Base-by-base conservation (phyloP, 2,329 filamentous ascomycete genomes). In the Neonectria neomacrospora region DNA sequence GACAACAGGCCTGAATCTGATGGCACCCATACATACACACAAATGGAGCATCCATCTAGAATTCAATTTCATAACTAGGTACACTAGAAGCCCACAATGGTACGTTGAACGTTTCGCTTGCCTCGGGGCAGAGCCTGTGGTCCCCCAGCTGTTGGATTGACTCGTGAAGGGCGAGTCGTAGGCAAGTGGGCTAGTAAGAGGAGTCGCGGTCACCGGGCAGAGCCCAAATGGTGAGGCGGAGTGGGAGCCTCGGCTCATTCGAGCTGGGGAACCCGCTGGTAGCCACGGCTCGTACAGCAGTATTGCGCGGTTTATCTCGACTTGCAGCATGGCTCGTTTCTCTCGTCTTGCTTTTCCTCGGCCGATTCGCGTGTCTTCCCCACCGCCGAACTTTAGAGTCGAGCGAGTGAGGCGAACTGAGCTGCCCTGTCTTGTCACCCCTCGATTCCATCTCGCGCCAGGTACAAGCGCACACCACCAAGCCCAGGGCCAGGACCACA, bases 231-330 rank as follows among this genome's bases (percentile, higher is more conserved):
- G 26, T 23, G n/a, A 50, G 22, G 18, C 28, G 20, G 14, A n/a
- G 44, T 28, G 45, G 44, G 47, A 56, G 64, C 69, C 69, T 71
- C 69, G 69, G 69, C 44, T 70, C 48, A 59, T 68, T 63, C 48
- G 28, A 45, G 45, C 22, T 53, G 37, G 50, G 54, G 54, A 63
- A 63, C 54, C 59, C 59, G 63, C 44, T 54, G 54, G 53, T 42
- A 61, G 57, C 60, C 54, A 68, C 66, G 61, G 67, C 67, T 68
- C 67, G 62, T 68, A 58, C 52, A 39, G 44, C 52, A 39, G 44
- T 42, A 53, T 60, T 67, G 66, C 65, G 57, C 59, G 63, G 63
- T 54, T 65, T 58, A 51, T 45, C 22, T 20, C 34, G 11, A 20
- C 44, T 48, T 41, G 54, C 54, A 57, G 44, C 44, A 57, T 57